Evolutionary conservation across 345 rosid genomes (phyloP), one percentile per base, ranked within the genome.

Genomic region (Citrus cavaleriei): DNA sequence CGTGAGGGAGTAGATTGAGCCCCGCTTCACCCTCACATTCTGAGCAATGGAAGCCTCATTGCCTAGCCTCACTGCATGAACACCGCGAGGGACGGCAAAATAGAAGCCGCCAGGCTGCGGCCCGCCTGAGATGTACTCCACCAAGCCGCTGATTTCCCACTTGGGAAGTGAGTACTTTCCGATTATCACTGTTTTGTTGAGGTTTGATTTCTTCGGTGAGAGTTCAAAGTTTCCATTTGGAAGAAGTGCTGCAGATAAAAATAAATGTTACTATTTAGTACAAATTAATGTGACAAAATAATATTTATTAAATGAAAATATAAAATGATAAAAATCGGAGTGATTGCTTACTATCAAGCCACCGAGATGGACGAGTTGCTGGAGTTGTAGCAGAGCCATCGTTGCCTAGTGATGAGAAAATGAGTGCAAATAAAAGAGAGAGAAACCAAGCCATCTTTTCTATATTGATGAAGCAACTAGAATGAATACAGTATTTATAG

Each of bases 71-170:
- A 89, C 91, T 0, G 98, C 98, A 7, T 92, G 98, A 68, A 80
- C 79, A 1, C 98, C 98, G 0, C 97, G 92, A 2, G 98, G 95
- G 35, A 95, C 82, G 1, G 89, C 72, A 0, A 88, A 81, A 81
- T 77, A 93, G 82, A 95, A 92, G 6, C 98, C 95, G 0, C 98
- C 93, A 0, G 98, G 97, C 70, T 93, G 97, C 1, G 97, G 95
- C 64, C 98, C 98, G 1, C 94, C 95, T 0, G 51, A 88, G 69
- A 95, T 85, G 74, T 81, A 85, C 87, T 95, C 95, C 7, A 93
- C 97, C 34, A 89, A 77, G 70, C 98, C 97, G 1, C 77, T 55
- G 80, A 89, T 90, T 83, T 89, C 89, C 98, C 98, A 93, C 6
- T 81, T 86, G 10, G 98, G 98, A 30, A 95, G 97, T 12, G 98